A percentile compares a stretch with the other conserved stretches of the same genome.
These are phyloP conservation scores for Wallacemonas collosoma DNA, from an alignment of 208 protist species.

Conservation along the genomic window DNA sequence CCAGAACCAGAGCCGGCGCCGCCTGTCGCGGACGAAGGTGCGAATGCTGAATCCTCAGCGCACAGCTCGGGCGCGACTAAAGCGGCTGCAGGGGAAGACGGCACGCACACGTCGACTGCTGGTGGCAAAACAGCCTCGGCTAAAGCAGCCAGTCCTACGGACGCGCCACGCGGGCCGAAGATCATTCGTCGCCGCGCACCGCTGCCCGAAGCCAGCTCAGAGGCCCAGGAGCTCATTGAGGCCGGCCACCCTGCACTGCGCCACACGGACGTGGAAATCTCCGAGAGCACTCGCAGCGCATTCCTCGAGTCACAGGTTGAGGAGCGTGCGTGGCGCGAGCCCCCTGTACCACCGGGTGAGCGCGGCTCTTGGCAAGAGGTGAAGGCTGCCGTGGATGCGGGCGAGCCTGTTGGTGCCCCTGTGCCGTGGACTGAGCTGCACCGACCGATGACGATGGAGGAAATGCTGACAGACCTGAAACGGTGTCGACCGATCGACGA, in stretches of 20 bases:
- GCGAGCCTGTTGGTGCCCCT: constrained; percentile 64
- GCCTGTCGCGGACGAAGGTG: constrained; percentile 5
- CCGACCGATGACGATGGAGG: constrained; percentile 71
- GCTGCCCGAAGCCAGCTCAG: constrained; percentile 50
- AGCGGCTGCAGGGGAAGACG: constrained; percentile 6
- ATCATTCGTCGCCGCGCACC: constrained; percentile 74
- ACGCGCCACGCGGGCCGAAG: constrained; percentile 42
- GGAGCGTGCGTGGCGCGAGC: constrained; percentile 88
- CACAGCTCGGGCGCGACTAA: neutral
- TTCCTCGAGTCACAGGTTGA: constrained; percentile 86
- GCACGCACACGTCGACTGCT: neutral
- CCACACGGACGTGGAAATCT: constrained; percentile 61
- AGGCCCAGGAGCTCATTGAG: constrained; percentile 73
- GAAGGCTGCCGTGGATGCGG: constrained; percentile 70
- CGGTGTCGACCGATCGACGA: constrained; percentile 67
- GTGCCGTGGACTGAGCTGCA: constrained; percentile 50
- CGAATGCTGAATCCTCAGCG: no score
- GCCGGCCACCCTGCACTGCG: constrained; percentile 74
- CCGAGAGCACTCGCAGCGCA: constrained; percentile 64
- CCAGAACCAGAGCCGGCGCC: constrained; percentile 4
- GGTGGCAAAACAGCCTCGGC: neutral
- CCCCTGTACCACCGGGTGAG: constrained; percentile 82
- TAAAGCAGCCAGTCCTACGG: neutral
- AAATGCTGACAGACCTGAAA: constrained; percentile 65
- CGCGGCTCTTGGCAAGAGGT: constrained; percentile 88